Conservation (phyloP, 164 flowering plant species). For the Macadamia tetraphylla region DNA sequence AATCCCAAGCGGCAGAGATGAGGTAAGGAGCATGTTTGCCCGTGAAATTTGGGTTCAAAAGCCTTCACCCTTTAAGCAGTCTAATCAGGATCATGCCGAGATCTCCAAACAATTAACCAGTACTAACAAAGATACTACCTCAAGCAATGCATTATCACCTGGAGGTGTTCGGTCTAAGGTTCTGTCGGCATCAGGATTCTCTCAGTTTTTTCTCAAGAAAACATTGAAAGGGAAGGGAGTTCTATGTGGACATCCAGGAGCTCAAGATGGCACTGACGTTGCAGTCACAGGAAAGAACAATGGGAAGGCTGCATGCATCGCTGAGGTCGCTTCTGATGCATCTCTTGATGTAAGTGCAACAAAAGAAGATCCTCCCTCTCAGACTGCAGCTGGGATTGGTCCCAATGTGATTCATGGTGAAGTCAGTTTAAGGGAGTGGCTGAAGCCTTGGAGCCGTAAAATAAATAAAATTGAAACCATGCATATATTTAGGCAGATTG, state of each 20-base stretch:
- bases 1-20: constrained; percentile 21
- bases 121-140: constrained; percentile 22
- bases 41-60: constrained; percentile 30
- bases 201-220: constrained; percentile 65
- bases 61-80: constrained; percentile 10
- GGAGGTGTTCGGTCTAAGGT: constrained; percentile 61
- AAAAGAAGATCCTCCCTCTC: constrained; percentile 14
- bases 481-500: constrained; percentile 58
- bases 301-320: constrained; percentile 17
- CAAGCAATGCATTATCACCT: constrained; percentile 20
- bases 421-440: constrained; percentile 64
- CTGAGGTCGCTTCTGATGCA: constrained; percentile 26
- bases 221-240: constrained; percentile 75
- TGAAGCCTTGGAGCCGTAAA: constrained; percentile 34
- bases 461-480: constrained; percentile 48
- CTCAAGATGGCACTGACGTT: constrained; percentile 24
- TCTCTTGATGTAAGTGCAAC: constrained; percentile 20
- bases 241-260: constrained; percentile 27
- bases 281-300: constrained; percentile 19
- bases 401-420: constrained; percentile 29
- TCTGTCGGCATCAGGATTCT: constrained; percentile 64
- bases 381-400: constrained; percentile 16
- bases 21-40: constrained; percentile 18
- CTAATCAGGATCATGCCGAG: constrained; percentile 16
- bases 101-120: constrained; percentile 14